phyloP scores from a whole-genome alignment of 306 rosid genomes.

The Cucumis hystrix region DNA sequence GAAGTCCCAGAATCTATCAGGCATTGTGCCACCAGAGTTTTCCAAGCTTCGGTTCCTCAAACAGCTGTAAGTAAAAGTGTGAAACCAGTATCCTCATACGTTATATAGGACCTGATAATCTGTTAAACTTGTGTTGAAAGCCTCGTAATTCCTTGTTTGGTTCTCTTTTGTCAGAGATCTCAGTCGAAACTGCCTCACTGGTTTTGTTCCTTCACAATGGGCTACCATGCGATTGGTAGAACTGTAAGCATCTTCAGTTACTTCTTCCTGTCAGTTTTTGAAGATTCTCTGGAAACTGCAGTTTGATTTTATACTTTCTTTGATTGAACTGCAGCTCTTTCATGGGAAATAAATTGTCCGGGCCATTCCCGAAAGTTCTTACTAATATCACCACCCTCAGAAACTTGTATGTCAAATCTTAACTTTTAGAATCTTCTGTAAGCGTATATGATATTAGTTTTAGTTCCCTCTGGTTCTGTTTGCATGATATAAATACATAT shows the following conservation, averaged over 20 bases:
- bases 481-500: neutral
- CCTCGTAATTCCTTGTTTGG: slow-evolving; percentile 12
- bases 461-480: neutral
- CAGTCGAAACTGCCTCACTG: slow-evolving; percentile 57
- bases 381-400: slow-evolving; percentile 65
- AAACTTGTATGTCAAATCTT: slow-evolving; percentile 51
- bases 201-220: slow-evolving; percentile 68
- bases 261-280: slow-evolving; percentile 8
- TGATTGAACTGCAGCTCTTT: slow-evolving; percentile 47
- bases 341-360: slow-evolving; percentile 85
- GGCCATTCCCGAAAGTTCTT: slow-evolving; percentile 78
- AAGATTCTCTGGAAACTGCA: neutral
- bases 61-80: slow-evolving; percentile 37
- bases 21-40: slow-evolving; percentile 61
- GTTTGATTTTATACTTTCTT: slow-evolving; percentile 6
- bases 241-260: slow-evolving; percentile 37
- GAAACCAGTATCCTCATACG: slow-evolving; percentile 6
- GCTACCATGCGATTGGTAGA: slow-evolving; percentile 46
- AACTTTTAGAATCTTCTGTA: neutral
- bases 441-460: neutral
- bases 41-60: slow-evolving; percentile 60
- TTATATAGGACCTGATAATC: neutral
- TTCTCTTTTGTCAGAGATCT: slow-evolving; percentile 39
- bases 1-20: slow-evolving; percentile 69
- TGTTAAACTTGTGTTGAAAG: neutral